phyloP scores from a whole-genome alignment of 2,329 filamentous ascomycete species.

The Paraphoma chrysanthemicola region DNA sequence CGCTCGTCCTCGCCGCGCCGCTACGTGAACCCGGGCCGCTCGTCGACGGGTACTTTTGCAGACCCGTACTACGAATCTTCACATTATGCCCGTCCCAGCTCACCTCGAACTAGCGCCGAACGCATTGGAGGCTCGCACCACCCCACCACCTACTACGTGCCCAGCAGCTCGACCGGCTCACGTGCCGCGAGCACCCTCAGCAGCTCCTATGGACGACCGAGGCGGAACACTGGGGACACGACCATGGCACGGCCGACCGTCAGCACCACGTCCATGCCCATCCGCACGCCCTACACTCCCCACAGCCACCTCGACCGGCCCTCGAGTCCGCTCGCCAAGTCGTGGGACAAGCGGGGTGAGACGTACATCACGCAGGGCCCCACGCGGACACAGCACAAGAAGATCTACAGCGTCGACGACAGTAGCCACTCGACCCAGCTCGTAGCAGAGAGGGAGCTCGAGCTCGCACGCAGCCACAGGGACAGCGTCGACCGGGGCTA shows the following conservation, averaged over 20 bases:
- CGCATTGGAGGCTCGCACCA: constrained; percentile 36
- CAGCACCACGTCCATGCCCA: constrained; percentile 40
- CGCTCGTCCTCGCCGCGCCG: constrained; percentile 46
- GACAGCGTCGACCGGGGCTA: constrained; percentile 29
- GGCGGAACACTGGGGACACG: constrained; percentile 52
- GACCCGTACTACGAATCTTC: constrained; percentile 42
- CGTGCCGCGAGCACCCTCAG: constrained; percentile 39
- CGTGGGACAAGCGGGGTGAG: constrained; percentile 42
- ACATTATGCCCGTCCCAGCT: constrained; percentile 39
- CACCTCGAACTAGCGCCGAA: constrained; percentile 45
- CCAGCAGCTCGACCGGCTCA: constrained; percentile 32
- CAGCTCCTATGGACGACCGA: constrained; percentile 55
- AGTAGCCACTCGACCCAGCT: constrained; percentile 47
- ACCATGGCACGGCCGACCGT: constrained; percentile 42
- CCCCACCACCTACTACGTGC: constrained; percentile 27
- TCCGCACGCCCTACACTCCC: constrained; percentile 36
- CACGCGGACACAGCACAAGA: constrained; percentile 51
- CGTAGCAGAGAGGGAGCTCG: constrained; percentile 47
- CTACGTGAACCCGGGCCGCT: constrained; percentile 38
- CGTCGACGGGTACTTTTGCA: constrained; percentile 47
- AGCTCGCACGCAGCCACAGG: constrained; percentile 38
- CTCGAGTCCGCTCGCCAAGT: constrained; percentile 50
- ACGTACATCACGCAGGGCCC: constrained; percentile 47
- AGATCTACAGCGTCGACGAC: constrained; percentile 58
- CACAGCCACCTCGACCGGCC: constrained; percentile 40